Base-by-base conservation (phyloP, 225 moss, liverwort and hornwort genomes). In the Anthoceros angustus region DNA sequence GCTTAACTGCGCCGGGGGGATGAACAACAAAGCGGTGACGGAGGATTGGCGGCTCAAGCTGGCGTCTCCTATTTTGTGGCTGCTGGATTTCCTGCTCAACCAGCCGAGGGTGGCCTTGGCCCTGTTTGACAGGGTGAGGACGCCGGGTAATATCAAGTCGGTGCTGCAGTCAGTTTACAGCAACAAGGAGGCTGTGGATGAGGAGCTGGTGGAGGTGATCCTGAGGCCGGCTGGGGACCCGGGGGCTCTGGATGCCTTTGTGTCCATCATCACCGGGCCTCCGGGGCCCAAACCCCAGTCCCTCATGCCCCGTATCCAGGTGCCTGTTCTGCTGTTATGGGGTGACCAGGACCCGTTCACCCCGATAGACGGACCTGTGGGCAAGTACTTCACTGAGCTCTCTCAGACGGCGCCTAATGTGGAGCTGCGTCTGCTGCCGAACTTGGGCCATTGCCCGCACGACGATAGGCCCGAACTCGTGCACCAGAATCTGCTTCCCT, bases 321-420 rank as follows among this genome's bases (percentile, higher is more conserved):
- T 70, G 49, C 94, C 94, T 61, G 77, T 91, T 21, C 80, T 95
- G 5, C 81, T 95, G 68, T 70, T 95, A 25, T 95, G 94, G 94
- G 94, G 94, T 6, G 88, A 95, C 23, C 74, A 85, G 64, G 94
- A 95, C 62, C 85, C 88, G 39, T 95, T 95, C 75, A 95, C 94
- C 40, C 91, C 94, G 62, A 76, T 95, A 63, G 60, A 95, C 68
- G 94, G 91, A 2, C 91, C 94, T 7, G 83, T 95, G 42, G 94
- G 94, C 23, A 91, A 86, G 42, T 82, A 78, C 62, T 91, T 90
- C 43, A 72, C 74, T 55, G 74, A 74, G 24, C 80, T 91, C 12
- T 55, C 85, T 8, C 32, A 70, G 32, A 74, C 70, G 25, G 69
- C 68, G n/a, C 38, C 77, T 0, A 71, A 77, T 24, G 91, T 91